Evolutionary conservation across 805 yeast genomes (phyloP), one percentile per base, ranked within the genome.

Genomic region (Metschnikowia lachancei): DNA sequence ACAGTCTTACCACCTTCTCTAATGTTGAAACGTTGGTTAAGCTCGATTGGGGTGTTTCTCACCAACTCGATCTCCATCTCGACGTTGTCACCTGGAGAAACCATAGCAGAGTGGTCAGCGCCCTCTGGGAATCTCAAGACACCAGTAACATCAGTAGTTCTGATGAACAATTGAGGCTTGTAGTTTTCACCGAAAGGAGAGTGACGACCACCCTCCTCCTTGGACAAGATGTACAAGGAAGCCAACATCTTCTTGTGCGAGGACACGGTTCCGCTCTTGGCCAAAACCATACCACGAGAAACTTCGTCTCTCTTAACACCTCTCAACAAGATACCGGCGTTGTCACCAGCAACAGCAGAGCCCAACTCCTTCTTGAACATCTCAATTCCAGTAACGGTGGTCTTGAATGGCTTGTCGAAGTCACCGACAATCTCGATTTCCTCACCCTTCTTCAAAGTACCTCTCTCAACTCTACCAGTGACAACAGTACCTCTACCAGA

Each of bases 401-500:
- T 83, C 83, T 90, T 92, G 71, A 87, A 69, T 57, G 95, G 92
- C 66, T 81, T 81, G 60, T 83, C 82, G 74, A 85, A 83, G 80
- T 77, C 81, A 66, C 99, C 99, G 54, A 94, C 97, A 67, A 94
- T 84, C 80, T 94, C 98, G 61, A 94, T 77, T 78, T 94, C 98
- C 75, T 92, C 98, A 75, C 98, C 98, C 80, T 91, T 91, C 85
- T 88, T 88, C 72, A 94, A 81, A 58, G 83, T 74, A 76, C 99
- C 99, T 78, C 99, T 90, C 80, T 92, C 98, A 60, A 90, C 99
- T 76, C 98, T 87, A 70, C 99, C 99, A 47, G 98, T 87, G 62
- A 88, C 97, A 59, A 94, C 99, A 51, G 99, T 94, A 77, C 99
- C 99, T 83, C 99, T 92, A 75, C 99, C 99, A 38, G 98, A 88